Conservation (phyloP, 2,329 filamentous ascomycete species). For the Thielaviopsis musarum region DNA sequence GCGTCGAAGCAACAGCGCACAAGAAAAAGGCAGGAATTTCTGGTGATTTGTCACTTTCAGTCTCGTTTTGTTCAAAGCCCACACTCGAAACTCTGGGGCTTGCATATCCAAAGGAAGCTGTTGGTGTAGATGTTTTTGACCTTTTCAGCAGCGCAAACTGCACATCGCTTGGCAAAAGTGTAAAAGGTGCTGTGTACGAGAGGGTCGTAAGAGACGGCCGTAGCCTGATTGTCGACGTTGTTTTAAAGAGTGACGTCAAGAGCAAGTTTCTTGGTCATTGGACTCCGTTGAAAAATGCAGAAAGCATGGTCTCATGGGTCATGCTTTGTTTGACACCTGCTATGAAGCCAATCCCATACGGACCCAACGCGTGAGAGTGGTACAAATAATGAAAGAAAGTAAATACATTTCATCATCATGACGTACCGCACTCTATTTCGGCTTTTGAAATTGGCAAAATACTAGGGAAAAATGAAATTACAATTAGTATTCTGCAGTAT, state of each 20-base stretch:
- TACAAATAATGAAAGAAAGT: no score
- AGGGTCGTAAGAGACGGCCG: neutral
- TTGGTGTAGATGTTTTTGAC: conserved; percentile 14
- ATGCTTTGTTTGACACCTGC: neutral
- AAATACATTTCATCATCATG: no score
- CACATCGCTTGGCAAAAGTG: neutral
- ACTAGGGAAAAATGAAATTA: no score
- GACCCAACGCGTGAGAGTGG: no score
- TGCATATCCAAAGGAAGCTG: conserved; percentile 19
- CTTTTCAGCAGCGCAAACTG: neutral
- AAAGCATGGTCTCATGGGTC: neutral
- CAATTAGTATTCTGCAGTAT: no score
- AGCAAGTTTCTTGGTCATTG: conserved; percentile 8
- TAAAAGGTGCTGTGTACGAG: neutral
- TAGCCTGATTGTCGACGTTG: conserved; percentile 2
- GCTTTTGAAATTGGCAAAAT: no score
- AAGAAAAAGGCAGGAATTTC: conserved; percentile 15
- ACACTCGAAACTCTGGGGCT: conserved; percentile 31
- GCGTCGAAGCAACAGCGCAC: conserved; percentile 13
- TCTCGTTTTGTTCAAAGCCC: conserved; percentile 30
- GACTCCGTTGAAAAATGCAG: conserved; percentile 10
- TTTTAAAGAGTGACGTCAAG: neutral
- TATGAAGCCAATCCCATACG: neutral
- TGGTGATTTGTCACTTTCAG: conserved; percentile 19
- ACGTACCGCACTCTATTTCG: no score